Evolutionary conservation across 140 eudicot species (phyloP).

Genomic region (Anethum foeniculum): DNA sequence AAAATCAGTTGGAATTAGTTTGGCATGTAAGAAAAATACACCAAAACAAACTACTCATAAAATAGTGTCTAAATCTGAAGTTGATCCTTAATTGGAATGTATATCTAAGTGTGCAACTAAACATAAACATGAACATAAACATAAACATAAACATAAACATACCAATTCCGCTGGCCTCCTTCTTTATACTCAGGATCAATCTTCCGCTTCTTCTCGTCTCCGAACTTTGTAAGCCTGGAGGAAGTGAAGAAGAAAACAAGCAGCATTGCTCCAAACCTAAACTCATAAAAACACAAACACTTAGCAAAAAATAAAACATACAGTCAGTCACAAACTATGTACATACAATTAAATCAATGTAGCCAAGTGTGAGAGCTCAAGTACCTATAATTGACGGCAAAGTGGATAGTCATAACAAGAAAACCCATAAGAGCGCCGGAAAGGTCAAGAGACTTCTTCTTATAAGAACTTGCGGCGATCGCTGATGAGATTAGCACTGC

Average conservation of each 20-base stretch:
- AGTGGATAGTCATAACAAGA: slow-evolving; percentile 65
- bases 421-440: slow-evolving; percentile 82
- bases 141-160: background rate
- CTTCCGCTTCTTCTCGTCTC: slow-evolving; percentile 63
- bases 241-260: slow-evolving; percentile 80
- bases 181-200: slow-evolving; percentile 83
- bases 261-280: slow-evolving; percentile 86
- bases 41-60: background rate
- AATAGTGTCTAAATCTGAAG: background rate
- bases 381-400: slow-evolving; percentile 70
- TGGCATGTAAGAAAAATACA: background rate
- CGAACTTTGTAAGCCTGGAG: slow-evolving; percentile 73
- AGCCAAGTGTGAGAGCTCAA: no score
- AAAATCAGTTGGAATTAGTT: background rate
- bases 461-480: slow-evolving; percentile 59
- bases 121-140: background rate
- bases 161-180: slow-evolving; percentile 98
- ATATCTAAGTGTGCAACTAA: background rate
- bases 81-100: background rate
- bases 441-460: slow-evolving; percentile 62
- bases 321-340: background rate
- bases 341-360: background rate
- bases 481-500: slow-evolving; percentile 42
- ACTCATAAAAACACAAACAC: background rate
- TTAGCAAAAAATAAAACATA: background rate